Evolutionary conservation across 257 asterid genomes (phyloP).

Genomic region (Scutellaria minor): DNA sequence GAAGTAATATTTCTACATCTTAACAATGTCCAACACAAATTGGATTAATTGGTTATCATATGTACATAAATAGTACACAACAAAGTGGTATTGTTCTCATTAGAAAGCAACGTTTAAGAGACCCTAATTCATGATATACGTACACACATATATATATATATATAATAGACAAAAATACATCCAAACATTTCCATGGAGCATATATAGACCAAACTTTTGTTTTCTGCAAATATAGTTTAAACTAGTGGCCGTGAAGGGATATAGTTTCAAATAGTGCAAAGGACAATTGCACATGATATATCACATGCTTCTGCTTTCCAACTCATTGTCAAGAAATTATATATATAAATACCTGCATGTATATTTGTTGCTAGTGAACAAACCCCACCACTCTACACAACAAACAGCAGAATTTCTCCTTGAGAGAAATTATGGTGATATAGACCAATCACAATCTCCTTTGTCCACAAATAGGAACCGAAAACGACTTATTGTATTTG

Average conservation of each 20-base stretch:
- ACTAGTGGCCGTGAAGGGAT: slow-evolving; percentile 7
- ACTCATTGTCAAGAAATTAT: slow-evolving; percentile 39
- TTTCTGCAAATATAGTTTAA: slow-evolving; percentile 12
- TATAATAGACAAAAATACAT: neutral
- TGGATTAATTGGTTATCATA: no score
- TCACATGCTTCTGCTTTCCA: slow-evolving; percentile 53
- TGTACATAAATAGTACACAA: no score
- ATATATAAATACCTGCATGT: slow-evolving; percentile 26
- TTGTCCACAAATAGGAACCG: slow-evolving; percentile 17
- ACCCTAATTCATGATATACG: no score
- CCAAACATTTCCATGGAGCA: neutral
- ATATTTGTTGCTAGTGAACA: slow-evolving; percentile 35
- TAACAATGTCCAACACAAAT: no score
- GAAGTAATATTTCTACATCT: neutral
- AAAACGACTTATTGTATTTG: neutral
- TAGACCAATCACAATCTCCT: neutral
- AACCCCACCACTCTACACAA: slow-evolving; percentile 46
- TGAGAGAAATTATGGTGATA: slow-evolving; percentile 17
- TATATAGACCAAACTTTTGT: slow-evolving; percentile 33
- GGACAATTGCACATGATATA: slow-evolving; percentile 55
- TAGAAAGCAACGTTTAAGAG: no score
- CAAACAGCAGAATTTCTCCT: slow-evolving; percentile 37
- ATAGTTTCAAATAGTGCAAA: slow-evolving; percentile 31
- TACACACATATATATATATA: neutral
- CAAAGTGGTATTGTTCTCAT: no score